Evolutionary conservation across 1,139 yeast genomes (phyloP).

Genomic region (Saccharomyces pastorianus): DNA sequence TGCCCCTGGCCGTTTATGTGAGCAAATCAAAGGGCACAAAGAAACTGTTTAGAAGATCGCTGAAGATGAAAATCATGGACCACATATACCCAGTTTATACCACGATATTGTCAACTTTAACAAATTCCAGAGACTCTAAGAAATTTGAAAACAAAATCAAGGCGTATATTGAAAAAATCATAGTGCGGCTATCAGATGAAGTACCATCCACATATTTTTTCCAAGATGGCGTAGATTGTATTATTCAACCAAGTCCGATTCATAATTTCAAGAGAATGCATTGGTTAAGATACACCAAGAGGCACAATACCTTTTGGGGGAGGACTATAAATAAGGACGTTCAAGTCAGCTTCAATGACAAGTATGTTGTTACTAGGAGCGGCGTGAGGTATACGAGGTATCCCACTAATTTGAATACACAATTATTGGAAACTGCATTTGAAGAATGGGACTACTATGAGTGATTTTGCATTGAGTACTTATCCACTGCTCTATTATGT

Average conservation of each 20-base stretch:
- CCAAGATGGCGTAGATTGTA: slow-evolving; percentile 20
- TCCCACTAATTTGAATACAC: slow-evolving; percentile 22
- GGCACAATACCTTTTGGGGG: slow-evolving; percentile 20
- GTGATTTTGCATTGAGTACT: not conserved
- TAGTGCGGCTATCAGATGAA: slow-evolving; percentile 11
- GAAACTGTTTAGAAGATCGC: slow-evolving; percentile 12
- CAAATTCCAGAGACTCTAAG: slow-evolving; percentile 4
- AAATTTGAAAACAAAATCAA: slow-evolving; percentile 15
- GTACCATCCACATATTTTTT: slow-evolving; percentile 23
- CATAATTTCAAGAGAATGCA: slow-evolving; percentile 26
- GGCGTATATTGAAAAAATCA: slow-evolving; percentile 10
- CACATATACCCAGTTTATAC: slow-evolving; percentile 20
- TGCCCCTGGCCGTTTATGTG: slow-evolving; percentile 24
- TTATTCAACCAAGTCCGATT: slow-evolving; percentile 23
- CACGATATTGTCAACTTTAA: slow-evolving; percentile 15
- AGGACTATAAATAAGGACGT: slow-evolving; percentile 21
- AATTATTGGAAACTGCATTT: slow-evolving; percentile 21
- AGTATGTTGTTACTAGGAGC: slow-evolving; percentile 19
- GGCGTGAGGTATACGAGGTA: slow-evolving; percentile 24
- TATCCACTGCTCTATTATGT: not conserved
- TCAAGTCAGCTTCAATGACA: slow-evolving; percentile 12
- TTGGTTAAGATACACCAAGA: slow-evolving; percentile 25
- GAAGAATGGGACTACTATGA: slow-evolving; percentile 23
- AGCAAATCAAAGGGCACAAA: slow-evolving; percentile 15
- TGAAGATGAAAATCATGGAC: slow-evolving; percentile 16